These are phyloP conservation scores for Mycena filopes DNA, from an alignment of 768 basidiomycete genomes.

Conservation along the genomic window DNA sequence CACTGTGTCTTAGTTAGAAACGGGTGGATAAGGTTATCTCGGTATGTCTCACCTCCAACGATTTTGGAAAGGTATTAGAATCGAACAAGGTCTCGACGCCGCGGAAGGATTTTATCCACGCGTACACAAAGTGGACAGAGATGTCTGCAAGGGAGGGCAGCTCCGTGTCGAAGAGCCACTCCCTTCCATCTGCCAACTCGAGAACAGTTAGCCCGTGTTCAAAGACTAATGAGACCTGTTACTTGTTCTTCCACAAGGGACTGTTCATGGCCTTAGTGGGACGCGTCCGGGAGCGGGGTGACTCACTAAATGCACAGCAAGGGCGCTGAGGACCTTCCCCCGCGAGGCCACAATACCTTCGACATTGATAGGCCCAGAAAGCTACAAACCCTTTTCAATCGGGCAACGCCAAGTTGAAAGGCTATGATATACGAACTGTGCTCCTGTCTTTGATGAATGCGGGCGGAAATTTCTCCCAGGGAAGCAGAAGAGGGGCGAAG, in stretches of 20 bases:
- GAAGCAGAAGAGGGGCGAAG: constrained; percentile 51
- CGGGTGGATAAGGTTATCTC: not conserved
- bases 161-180: constrained; percentile 69
- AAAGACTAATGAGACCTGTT: not conserved
- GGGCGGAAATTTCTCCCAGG: constrained; percentile 59
- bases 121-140: constrained; percentile 58
- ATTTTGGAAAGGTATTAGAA: constrained; percentile 48
- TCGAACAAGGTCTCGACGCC: constrained; percentile 51
- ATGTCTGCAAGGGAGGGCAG: constrained; percentile 63
- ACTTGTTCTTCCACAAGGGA: constrained; percentile 46
- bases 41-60: constrained; percentile 48
- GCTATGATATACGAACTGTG: constrained; percentile 47
- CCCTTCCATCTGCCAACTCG: constrained; percentile 61
- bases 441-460: constrained; percentile 62
- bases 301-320: constrained; percentile 61
- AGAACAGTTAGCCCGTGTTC: not conserved
- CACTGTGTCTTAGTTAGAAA: constrained; percentile 48
- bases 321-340: constrained; percentile 46
- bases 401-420: not conserved
- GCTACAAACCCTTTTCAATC: constrained; percentile 34
- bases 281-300: not conserved
- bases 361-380: constrained; percentile 52
- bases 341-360: constrained; percentile 46
- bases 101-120: constrained; percentile 55
- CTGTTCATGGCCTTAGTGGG: constrained; percentile 32